Conservation (phyloP, 108 stramenopile genomes). For the Pelagomonas calceolata region DNA sequence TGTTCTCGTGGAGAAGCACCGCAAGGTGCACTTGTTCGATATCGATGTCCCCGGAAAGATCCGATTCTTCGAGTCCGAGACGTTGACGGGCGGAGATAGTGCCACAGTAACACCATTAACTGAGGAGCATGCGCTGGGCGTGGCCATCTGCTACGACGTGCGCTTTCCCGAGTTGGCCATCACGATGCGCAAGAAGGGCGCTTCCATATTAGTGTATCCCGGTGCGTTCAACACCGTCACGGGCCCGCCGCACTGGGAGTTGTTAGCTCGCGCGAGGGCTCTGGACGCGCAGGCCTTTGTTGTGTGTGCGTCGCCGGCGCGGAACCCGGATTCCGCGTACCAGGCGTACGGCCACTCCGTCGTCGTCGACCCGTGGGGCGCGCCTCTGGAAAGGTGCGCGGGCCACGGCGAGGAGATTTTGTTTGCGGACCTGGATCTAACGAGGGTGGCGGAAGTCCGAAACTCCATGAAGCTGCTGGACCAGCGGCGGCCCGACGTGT, state of each 20-base stretch:
- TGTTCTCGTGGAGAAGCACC: constrained; percentile 72
- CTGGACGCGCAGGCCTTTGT: constrained; percentile 76
- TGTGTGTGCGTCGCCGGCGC: constrained; percentile 82
- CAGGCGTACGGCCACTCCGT: constrained; percentile 99
- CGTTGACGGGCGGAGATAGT: constrained; percentile 59
- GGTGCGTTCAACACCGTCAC: constrained; percentile 98
- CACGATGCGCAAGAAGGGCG: constrained; percentile 62
- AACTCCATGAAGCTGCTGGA: constrained; percentile 31
- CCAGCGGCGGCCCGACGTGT: constrained; percentile 44
- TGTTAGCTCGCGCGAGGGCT: constrained; percentile 89
- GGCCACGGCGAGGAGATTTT: constrained; percentile 63
- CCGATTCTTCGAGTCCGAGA: constrained; percentile 88
- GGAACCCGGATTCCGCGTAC: constrained; percentile 71
- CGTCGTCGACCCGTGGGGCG: constrained; percentile 90
- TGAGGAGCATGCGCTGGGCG: constrained; percentile 54
- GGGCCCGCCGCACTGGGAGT: constrained; percentile 97
- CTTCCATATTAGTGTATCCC: constrained; percentile 71
- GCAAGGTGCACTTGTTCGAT: constrained; percentile 96
- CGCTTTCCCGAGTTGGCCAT: constrained; percentile 94
- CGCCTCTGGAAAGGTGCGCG: constrained; percentile 76
- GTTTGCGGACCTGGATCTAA: constrained; percentile 80
- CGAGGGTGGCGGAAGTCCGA: constrained; percentile 61
- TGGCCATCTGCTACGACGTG: constrained; percentile 99
- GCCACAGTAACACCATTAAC: constrained; percentile 7
- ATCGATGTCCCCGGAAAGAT: constrained; percentile 96